These are phyloP conservation scores for Boletus rex-veris DNA, from an alignment of 768 basidiomycete genomes.

Conservation along the genomic window DNA sequence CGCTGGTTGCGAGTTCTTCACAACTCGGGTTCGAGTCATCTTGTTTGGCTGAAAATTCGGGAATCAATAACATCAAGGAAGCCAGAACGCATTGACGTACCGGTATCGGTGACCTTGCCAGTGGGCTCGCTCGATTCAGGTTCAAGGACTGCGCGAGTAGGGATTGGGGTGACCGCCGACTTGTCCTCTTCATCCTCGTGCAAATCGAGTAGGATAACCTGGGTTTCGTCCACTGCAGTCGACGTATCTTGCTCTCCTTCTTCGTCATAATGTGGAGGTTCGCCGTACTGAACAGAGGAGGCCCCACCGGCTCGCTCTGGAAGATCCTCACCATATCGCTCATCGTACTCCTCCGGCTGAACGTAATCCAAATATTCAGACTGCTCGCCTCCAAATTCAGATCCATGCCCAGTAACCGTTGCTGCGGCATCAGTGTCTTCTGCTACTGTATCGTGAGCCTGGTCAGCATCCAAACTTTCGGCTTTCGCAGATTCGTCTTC, in stretches of 20 bases:
- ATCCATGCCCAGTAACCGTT: conserved; percentile 5
- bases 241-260: conserved; percentile 21
- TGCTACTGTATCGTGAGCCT: conserved; percentile 19
- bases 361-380: conserved; percentile 33
- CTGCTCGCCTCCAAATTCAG: conserved; percentile 30
- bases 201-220: conserved; percentile 2
- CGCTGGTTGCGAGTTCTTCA: neutral
- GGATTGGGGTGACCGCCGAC: conserved; percentile 14
- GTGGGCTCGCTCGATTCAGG: neutral
- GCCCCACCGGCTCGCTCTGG: conserved; percentile 27
- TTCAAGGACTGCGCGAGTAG: conserved; percentile 6
- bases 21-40: neutral
- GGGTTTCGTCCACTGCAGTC: conserved; percentile 18
- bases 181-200: conserved; percentile 15
- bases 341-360: conserved; percentile 35
- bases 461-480: conserved; percentile 29
- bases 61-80: neutral
- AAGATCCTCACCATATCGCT: conserved; percentile 34
- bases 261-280: conserved; percentile 22
- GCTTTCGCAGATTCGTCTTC: conserved; percentile 17
- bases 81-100: neutral
- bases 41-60: conserved; percentile 6
- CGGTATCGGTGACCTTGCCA: neutral
- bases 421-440: conserved; percentile 24
- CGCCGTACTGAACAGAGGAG: conserved; percentile 13